phyloP scores from a whole-genome alignment of 371 early-diverging fungal species.

The Nosema muscidifuracis region DNA sequence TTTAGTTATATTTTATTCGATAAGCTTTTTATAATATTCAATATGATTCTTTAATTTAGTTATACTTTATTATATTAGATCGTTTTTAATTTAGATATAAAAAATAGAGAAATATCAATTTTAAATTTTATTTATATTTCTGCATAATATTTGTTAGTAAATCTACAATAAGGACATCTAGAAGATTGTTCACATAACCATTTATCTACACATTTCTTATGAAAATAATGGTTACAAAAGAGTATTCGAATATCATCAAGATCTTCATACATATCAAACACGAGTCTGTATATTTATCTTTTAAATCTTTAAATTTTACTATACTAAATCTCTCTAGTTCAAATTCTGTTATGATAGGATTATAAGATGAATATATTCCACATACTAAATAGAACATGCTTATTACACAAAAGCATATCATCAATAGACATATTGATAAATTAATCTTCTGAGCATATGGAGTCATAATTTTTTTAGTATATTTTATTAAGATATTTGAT shows the following conservation, averaged over 20 bases:
- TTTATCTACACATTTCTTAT: constrained; percentile 50
- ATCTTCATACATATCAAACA: constrained; percentile 9
- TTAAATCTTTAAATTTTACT: constrained; percentile 9
- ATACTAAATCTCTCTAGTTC: constrained; percentile 10
- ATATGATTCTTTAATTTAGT: too few species aligned
- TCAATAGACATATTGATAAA: not conserved
- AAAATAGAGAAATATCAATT: too few species aligned
- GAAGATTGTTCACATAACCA: constrained; percentile 47
- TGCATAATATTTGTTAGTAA: constrained; percentile 6
- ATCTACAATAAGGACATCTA: constrained; percentile 53
- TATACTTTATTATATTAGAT: too few species aligned
- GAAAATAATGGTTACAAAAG: constrained; percentile 49
- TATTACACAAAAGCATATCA: not conserved
- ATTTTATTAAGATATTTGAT: not conserved
- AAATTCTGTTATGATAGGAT: constrained; percentile 6
- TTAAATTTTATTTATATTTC: not conserved
- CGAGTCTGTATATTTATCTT: not conserved
- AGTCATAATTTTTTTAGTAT: not conserved
- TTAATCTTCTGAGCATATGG: not conserved
- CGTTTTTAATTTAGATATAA: too few species aligned
- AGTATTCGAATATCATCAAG: constrained; percentile 29
- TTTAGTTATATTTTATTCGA: too few species aligned
- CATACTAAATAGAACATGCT: not conserved
- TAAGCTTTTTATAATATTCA: too few species aligned
- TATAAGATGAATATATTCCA: not conserved